These are phyloP conservation scores for Trematosphaeria pertusa DNA, from an alignment of 2,329 filamentous ascomycete genomes.

Conservation along the genomic window DNA sequence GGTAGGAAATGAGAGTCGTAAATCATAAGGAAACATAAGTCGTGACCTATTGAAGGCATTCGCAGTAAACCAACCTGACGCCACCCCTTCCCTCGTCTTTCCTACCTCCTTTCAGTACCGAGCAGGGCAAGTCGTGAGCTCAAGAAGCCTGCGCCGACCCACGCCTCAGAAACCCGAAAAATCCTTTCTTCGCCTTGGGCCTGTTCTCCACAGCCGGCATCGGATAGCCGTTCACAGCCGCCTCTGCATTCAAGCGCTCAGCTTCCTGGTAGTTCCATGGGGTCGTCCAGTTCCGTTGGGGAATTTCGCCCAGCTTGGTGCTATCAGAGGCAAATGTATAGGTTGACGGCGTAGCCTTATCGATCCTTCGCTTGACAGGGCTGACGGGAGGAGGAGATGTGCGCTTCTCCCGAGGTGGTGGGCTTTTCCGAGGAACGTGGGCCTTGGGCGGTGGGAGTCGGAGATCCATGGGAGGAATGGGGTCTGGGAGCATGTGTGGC, in stretches of 20 bases:
- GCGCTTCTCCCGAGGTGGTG: slow-evolving; percentile 12
- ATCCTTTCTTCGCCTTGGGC: slow-evolving; percentile 24
- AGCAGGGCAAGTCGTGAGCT: neutral
- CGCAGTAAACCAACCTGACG: neutral
- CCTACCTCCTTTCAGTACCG: neutral
- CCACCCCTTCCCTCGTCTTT: neutral
- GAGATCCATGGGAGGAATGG: slow-evolving; percentile 9
- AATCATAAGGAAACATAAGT: neutral
- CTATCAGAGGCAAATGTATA: slow-evolving; percentile 55
- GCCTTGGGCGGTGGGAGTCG: slow-evolving; percentile 8
- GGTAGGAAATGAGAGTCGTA: slow-evolving; percentile 6
- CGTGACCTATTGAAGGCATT: no score
- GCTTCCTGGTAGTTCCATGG: slow-evolving; percentile 53
- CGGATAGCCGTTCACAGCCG: slow-evolving; percentile 24
- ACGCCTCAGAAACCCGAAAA: slow-evolving; percentile 29
- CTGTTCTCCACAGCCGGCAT: slow-evolving; percentile 13
- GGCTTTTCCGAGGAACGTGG: slow-evolving; percentile 2
- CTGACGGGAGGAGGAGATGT: slow-evolving; percentile 20
- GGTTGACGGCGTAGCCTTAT: slow-evolving; percentile 48
- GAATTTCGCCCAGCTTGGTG: slow-evolving; percentile 58
- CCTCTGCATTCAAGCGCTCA: slow-evolving; percentile 50
- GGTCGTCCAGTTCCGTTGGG: slow-evolving; percentile 51
- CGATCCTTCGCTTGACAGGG: slow-evolving; percentile 36
- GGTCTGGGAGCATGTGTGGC: slow-evolving; percentile 27
- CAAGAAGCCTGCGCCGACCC: slow-evolving; percentile 13